Evolutionary conservation across 768 basidiomycete species (phyloP), one percentile per base, ranked within the genome.

Genomic region (Erythrobasidium yunnanense): DNA sequence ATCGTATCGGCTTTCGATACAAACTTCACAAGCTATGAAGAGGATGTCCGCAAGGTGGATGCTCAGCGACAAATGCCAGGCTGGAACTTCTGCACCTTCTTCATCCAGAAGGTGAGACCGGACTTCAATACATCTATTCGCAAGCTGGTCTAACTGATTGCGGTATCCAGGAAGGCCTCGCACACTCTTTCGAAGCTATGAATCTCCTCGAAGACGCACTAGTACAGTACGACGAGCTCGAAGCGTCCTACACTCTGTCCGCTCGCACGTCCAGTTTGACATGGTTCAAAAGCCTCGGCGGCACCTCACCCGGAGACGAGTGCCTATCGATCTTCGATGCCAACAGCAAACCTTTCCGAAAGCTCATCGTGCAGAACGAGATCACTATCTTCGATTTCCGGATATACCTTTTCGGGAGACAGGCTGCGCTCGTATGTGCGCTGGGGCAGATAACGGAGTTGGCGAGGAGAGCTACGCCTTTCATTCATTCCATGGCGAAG

Each of bases 61-160:
- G 81, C 83, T 52, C 89, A 96, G 76, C 81, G 88, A 62, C 82
- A 86, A 71, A 87, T 91, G 83, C 90, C 90, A 0, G 93, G 95
- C 7, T 99, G 95, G 95, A 95, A 95, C 74, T 99, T 95, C 74
- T 92, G 91, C 75, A 91, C 87, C 0, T 97, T 92, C 79, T 96
- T 96, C 76, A 84, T 91, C 55, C 79, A 92, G 35, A 99, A 97
- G 84, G 93, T 90, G 60, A 13, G 66, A 20, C 15, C 7, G 8
- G 7, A 0, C 22, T n/a, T 7, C 23, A 32, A n/a, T 6, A 30
- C n/a, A 49, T 11, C 18, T 11, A 6, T 42, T 2, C 54, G 22
- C 38, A 32, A 33, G 11, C 25, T 60, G 45, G 33, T 22, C 49
- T 60, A 29, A 55, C 50, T 3, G 1, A 5, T 15, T 5, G 22